Conservation (phyloP, 1,139 yeast species). For the Candida neerlandica region DNA sequence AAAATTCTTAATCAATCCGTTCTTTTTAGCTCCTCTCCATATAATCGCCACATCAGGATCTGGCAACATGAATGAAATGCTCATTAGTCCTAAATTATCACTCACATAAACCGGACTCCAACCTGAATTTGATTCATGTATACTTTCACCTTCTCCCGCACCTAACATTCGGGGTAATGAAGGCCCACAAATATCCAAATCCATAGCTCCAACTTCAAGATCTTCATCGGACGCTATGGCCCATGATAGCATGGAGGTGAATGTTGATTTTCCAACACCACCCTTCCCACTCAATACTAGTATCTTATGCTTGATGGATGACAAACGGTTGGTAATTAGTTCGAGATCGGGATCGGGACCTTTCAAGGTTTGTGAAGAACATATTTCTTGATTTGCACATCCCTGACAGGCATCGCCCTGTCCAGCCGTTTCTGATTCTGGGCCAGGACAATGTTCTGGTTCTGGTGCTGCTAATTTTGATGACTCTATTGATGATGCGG, state of each 20-base stretch:
- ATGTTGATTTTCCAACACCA: conserved; percentile 97
- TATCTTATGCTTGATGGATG: conserved; percentile 76
- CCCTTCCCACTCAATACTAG: conserved; percentile 94
- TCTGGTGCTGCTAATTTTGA: conserved; percentile 54
- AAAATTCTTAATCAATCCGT: conserved; percentile 90
- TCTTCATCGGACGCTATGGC: conserved; percentile 90
- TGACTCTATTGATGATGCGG: conserved; percentile 16
- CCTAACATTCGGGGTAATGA: conserved; percentile 95
- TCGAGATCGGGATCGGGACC: conserved; percentile 97
- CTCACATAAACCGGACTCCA: conserved; percentile 97
- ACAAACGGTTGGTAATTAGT: conserved; percentile 66
- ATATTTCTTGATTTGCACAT: conserved; percentile 90
- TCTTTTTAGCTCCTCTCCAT: conserved; percentile 97
- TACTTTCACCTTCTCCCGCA: conserved; percentile 72
- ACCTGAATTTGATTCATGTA: conserved; percentile 89
- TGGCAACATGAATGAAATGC: conserved; percentile 94
- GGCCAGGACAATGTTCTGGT: conserved; percentile 98
- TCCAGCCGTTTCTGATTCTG: conserved; percentile 93
- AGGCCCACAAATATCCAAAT: conserved; percentile 96
- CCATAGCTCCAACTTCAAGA: conserved; percentile 93
- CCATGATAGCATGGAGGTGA: conserved; percentile 94
- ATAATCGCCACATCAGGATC: conserved; percentile 92
- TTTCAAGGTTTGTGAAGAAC: conserved; percentile 78
- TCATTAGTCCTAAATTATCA: conserved; percentile 93
- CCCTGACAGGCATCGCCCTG: conserved; percentile 92